Evolutionary conservation across 1,284 basidiomycete species (phyloP).

Genomic region (Ganoderma leucocontextum): DNA sequence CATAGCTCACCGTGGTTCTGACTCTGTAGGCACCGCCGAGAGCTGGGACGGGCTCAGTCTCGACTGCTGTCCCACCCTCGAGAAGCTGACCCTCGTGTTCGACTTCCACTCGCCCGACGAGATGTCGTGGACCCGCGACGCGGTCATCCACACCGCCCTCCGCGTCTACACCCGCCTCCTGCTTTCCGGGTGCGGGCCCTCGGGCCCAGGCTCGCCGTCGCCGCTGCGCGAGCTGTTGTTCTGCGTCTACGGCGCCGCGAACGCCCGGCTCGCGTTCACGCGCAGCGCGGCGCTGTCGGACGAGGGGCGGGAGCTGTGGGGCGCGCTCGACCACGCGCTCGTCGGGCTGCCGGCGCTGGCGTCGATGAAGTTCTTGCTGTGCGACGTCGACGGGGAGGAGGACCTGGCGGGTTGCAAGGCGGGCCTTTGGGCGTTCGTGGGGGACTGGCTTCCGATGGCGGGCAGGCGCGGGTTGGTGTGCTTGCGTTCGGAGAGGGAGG

Average conservation of each 20-base stretch:
- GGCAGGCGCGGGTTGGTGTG: not conserved
- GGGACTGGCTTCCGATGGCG: constrained; percentile 8
- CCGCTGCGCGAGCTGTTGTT: constrained; percentile 15
- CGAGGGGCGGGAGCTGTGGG: constrained; percentile 9
- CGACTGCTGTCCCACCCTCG: constrained; percentile 5
- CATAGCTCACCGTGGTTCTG: too few species aligned
- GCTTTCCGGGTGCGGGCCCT: not conserved
- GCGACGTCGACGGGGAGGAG: constrained; percentile 10
- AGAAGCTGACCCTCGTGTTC: constrained; percentile 14
- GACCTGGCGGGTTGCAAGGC: not conserved
- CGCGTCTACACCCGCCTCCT: constrained; percentile 16
- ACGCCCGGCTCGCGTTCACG: not conserved
- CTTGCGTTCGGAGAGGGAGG: not conserved
- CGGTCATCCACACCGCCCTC: constrained; percentile 8
- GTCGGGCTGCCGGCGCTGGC: constrained; percentile 6
- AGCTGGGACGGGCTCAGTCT: not conserved
- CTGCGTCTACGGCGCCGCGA: constrained; percentile 7
- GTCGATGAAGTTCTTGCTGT: constrained; percentile 10
- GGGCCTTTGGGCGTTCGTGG: constrained; percentile 1
- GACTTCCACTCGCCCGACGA: constrained; percentile 8
- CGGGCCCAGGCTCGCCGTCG: not conserved
- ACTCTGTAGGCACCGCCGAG: not conserved
- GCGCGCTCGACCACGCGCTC: constrained; percentile 16
- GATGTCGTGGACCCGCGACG: constrained; percentile 4
- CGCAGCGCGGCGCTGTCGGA: constrained; percentile 2